Conservation (phyloP, 2,329 filamentous ascomycete genomes). For the Helicocarpus griseus region DNA sequence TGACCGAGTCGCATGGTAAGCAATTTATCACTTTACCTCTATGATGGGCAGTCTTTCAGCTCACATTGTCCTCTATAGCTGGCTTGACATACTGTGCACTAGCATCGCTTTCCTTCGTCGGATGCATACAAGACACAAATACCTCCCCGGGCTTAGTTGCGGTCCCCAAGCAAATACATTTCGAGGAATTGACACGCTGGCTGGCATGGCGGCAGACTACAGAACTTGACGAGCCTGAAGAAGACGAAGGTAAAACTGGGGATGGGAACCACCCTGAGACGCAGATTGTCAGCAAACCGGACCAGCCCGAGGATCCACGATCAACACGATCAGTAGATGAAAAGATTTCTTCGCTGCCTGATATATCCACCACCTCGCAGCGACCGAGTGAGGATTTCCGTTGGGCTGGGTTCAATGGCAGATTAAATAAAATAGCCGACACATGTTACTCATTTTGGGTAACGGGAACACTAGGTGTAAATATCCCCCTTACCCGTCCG, state of each 20-base stretch:
- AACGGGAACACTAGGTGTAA: slow-evolving; percentile 50
- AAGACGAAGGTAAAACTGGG: slow-evolving; percentile 36
- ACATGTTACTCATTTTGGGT: slow-evolving; percentile 98
- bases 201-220: slow-evolving; percentile 56
- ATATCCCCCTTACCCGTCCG: slow-evolving; percentile 4
- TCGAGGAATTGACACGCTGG: slow-evolving; percentile 41
- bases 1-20: slow-evolving; percentile 74
- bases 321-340: slow-evolving; percentile 13
- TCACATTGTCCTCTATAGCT: slow-evolving; percentile 39
- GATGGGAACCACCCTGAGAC: not conserved
- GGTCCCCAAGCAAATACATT: slow-evolving; percentile 20
- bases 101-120: slow-evolving; percentile 65
- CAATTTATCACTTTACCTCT: slow-evolving; percentile 10
- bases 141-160: slow-evolving; percentile 20
- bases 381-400: slow-evolving; percentile 25
- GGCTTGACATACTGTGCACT: slow-evolving; percentile 89
- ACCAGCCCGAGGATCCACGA: not conserved
- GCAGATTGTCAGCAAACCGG: not conserved
- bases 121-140: slow-evolving; percentile 42
- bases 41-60: not conserved
- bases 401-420: slow-evolving; percentile 74
- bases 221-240: slow-evolving; percentile 41
- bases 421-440: slow-evolving; percentile 83
- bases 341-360: slow-evolving; percentile 20
- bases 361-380: slow-evolving; percentile 12